Base-by-base conservation (phyloP, 192 early-diverging fungal species). In the Coemansia sp. region DNA sequence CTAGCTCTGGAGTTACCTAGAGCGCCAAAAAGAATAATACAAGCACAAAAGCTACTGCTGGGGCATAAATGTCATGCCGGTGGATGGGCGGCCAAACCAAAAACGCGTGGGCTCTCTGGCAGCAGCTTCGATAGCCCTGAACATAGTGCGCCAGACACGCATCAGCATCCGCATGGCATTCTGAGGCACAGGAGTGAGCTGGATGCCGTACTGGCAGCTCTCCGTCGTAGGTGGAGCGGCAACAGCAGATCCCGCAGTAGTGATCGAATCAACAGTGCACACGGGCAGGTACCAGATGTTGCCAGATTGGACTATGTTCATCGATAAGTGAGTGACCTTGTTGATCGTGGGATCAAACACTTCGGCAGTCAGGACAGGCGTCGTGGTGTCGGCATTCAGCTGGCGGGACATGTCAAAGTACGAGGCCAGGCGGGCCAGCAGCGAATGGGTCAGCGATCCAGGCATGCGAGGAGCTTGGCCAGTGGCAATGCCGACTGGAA, bases 321-420 rank as follows among this genome's bases (percentile, higher is more conserved):
- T 21, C 11, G 63, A 56, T 26, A 71, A 38, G 42, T 42, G 23
- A n/a, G 48, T 60, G 31, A 71, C 55, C 59, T 65, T 71, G 37
- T 40, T 24, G 5, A 37, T 51, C 14, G 31, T 35, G 0, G 70
- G 70, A 5, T 71, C 70, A 18, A 62, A 71, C 7, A 71, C 58
- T 14, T 39, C 48, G 46, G 43, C 37, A 34, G 61, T 55, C 0
- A 50, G 24, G 1, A 65, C 62, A 5, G 69, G 69, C 34, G 36
- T 55, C 6, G 28, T 20, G 1, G 66, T 35, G 14, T 50, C n/a
- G 21, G 16, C 31, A 8, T 26, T 37, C 35, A 43, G 7, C 9
- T 65, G n/a, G 37, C 51, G 63, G 0, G 63, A 59, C 16, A 71
- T 21, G 37, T 71, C 70, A 60, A 71, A 71, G 70, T 40, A 65